Percentiles rank a stretch among this genome's conserved stretches.
phyloP scores from a whole-genome alignment of 257 asterid species.

The Agastache rugosa region DNA sequence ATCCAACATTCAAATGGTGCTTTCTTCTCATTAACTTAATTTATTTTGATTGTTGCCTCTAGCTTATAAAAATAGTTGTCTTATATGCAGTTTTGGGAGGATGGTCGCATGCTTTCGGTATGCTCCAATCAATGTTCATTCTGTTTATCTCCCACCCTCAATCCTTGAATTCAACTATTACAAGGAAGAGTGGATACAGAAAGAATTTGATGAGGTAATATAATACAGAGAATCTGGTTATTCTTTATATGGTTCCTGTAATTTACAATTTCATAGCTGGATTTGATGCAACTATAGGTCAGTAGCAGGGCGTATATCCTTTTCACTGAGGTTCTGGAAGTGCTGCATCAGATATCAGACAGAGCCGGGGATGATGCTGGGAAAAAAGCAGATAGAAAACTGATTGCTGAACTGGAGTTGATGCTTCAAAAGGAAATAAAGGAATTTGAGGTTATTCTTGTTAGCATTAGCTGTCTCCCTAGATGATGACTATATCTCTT shows the following conservation, averaged over 20 bases:
- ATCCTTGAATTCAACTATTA: conserved; percentile 69
- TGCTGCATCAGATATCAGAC: conserved; percentile 54
- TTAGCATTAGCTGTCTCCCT: conserved; percentile 20
- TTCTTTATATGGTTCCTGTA: conserved; percentile 33
- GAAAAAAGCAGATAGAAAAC: conserved; percentile 47
- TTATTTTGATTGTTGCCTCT: conserved; percentile 20
- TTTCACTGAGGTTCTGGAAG: conserved; percentile 63
- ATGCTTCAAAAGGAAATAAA: conserved; percentile 65
- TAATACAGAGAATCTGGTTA: conserved; percentile 10
- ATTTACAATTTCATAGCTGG: conserved; percentile 34
- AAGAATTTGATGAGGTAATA: conserved; percentile 71
- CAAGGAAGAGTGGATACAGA: conserved; percentile 71
- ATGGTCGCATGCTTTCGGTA: conserved; percentile 84
- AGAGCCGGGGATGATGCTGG: conserved; percentile 42
- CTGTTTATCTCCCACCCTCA: conserved; percentile 82
- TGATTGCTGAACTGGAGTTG: conserved; percentile 54
- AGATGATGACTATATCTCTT: conserved; percentile 12
- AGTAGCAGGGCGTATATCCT: conserved; percentile 52
- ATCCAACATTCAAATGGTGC: conserved; percentile 26
- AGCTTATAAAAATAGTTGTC: conserved; percentile 34
- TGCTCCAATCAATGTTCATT: conserved; percentile 76
- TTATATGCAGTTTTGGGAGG: conserved; percentile 71
- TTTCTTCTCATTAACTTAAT: conserved; percentile 26
- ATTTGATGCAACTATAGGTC: conserved; percentile 49
- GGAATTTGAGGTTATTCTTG: conserved; percentile 67